phyloP scores from a whole-genome alignment of 2,329 filamentous ascomycete genomes.

The Truncatella angustata region DNA sequence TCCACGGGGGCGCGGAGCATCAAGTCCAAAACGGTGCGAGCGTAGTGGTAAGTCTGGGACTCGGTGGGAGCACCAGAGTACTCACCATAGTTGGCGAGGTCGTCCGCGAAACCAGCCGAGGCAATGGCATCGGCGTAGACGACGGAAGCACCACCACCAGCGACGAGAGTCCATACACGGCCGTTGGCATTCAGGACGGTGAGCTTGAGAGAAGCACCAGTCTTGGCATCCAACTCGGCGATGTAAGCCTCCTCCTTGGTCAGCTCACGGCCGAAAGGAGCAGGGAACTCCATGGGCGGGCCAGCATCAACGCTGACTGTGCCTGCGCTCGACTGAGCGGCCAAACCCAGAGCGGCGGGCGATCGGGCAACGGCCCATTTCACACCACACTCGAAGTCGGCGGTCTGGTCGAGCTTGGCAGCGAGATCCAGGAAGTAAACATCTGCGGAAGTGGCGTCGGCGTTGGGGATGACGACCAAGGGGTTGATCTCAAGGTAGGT shows the following conservation, averaged over 20 bases:
- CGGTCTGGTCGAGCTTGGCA: slow-evolving; percentile 98
- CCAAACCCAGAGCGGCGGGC: slow-evolving; percentile 81
- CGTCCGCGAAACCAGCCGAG: slow-evolving; percentile 88
- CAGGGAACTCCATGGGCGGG: slow-evolving; percentile 97
- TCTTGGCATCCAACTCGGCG: slow-evolving; percentile 97
- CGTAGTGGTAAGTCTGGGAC: slow-evolving; percentile 99
- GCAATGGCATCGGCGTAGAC: slow-evolving; percentile 99
- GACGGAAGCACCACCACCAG: slow-evolving; percentile 98
- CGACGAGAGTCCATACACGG: slow-evolving; percentile 96
- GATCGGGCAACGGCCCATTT: slow-evolving; percentile 98
- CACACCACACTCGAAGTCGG: slow-evolving; percentile 97
- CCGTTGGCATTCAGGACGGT: slow-evolving; percentile 91
- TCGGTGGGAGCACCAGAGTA: slow-evolving; percentile 99
- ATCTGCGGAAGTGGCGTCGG: slow-evolving; percentile 83
- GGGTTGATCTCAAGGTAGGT: slow-evolving; percentile 99
- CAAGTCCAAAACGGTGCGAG: slow-evolving; percentile 91
- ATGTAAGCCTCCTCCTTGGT: slow-evolving; percentile 99
- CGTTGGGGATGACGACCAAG: slow-evolving; percentile 95
- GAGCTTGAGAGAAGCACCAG: slow-evolving; percentile 96
- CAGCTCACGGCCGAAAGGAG: slow-evolving; percentile 96
- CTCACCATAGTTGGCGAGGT: slow-evolving; percentile 99
- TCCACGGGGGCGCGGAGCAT: slow-evolving; percentile 88
- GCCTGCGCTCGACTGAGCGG: slow-evolving; percentile 60
- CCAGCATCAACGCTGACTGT: slow-evolving; percentile 95
- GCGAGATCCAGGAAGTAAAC: slow-evolving; percentile 98